Evolutionary conservation across 768 basidiomycete species (phyloP).

Genomic region (Sarcodon aspratus): DNA sequence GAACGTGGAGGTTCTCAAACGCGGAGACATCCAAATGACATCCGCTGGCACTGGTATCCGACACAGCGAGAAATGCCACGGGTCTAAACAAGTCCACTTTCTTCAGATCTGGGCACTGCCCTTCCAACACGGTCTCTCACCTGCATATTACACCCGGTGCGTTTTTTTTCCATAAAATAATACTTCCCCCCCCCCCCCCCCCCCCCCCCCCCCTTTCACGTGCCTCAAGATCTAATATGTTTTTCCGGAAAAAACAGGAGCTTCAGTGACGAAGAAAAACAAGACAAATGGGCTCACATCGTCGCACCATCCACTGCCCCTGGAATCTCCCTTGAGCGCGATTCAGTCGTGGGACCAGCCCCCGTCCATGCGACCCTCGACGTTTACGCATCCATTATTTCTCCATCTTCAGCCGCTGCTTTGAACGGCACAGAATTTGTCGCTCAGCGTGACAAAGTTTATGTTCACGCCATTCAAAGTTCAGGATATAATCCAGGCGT

Average conservation of each 20-base stretch:
- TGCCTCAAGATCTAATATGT: neutral
- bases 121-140: slow-evolving; percentile 34
- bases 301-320: slow-evolving; percentile 62
- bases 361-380: slow-evolving; percentile 64
- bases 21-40: slow-evolving; percentile 87
- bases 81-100: slow-evolving; percentile 39
- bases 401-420: slow-evolving; percentile 28
- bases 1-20: slow-evolving; percentile 79
- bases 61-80: slow-evolving; percentile 61
- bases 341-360: slow-evolving; percentile 58
- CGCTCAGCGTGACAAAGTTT: slow-evolving; percentile 41
- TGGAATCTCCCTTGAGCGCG: slow-evolving; percentile 31
- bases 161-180: slow-evolving; percentile 4
- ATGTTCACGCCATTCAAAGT: slow-evolving; percentile 80
- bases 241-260: slow-evolving; percentile 24
- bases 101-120: slow-evolving; percentile 65
- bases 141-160: slow-evolving; percentile 77
- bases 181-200: neutral
- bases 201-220: neutral
- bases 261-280: slow-evolving; percentile 77
- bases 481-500: slow-evolving; percentile 62
- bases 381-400: slow-evolving; percentile 69
- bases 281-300: slow-evolving; percentile 54
- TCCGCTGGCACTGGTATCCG: slow-evolving; percentile 87
- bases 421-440: slow-evolving; percentile 29